Conservation (phyloP, 2,329 filamentous ascomycete species). For the Fusarium ambrosium region DNA sequence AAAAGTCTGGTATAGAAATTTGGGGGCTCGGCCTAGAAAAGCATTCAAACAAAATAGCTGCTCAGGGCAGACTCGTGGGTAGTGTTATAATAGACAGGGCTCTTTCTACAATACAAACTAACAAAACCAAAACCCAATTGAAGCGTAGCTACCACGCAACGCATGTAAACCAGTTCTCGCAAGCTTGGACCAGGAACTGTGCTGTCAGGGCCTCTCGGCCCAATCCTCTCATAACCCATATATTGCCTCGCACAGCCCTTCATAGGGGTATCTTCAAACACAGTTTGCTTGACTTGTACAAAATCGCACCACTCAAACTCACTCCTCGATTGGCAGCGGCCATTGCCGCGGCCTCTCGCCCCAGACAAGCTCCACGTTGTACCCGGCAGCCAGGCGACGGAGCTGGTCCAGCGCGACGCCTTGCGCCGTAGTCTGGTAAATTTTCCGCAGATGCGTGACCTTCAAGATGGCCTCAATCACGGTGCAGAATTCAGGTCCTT, state of each 20-base stretch:
- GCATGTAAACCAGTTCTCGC: background rate
- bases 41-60: background rate
- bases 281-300: background rate
- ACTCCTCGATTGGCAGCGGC: slow-evolving; percentile 47
- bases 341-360: slow-evolving; percentile 49
- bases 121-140: background rate
- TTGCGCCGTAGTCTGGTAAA: slow-evolving; percentile 51
- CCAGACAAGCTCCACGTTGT: slow-evolving; percentile 49
- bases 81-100: background rate
- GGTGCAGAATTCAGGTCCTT: slow-evolving; percentile 47
- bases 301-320: background rate
- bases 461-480: slow-evolving; percentile 50
- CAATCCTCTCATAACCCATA: background rate
- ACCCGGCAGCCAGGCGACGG: slow-evolving; percentile 31
- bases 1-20: slow-evolving; percentile 10
- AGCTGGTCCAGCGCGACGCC: slow-evolving; percentile 51
- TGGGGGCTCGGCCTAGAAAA: background rate
- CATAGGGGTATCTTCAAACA: background rate
- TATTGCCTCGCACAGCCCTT: background rate
- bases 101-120: background rate
- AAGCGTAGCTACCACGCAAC: background rate
- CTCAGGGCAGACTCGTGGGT: background rate
- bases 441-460: slow-evolving; percentile 48
- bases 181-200: background rate
- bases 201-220: background rate